phyloP scores from a whole-genome alignment of 495 filamentous ascomycete species.

The Penicillium atrosanguineum region DNA sequence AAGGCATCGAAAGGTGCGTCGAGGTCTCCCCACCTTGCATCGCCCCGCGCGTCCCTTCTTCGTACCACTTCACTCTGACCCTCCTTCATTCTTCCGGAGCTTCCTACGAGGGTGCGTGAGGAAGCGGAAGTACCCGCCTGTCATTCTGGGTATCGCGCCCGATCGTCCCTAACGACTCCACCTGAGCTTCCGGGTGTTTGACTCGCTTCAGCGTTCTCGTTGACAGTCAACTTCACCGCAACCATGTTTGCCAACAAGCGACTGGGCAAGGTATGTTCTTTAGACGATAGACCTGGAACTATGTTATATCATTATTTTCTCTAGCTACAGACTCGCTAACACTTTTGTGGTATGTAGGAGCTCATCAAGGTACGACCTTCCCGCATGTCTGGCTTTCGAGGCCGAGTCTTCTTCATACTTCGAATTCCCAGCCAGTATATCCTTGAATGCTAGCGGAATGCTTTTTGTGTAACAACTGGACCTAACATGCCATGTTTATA shows the following conservation, averaged over 20 bases:
- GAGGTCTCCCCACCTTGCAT: constrained; percentile 12
- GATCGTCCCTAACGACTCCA: not conserved
- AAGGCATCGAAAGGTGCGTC: too few species aligned
- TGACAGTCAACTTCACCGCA: not conserved
- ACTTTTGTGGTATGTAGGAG: constrained; percentile 23
- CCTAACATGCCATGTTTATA: constrained; percentile 9
- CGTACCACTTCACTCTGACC: constrained; percentile 1
- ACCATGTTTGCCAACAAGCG: constrained; percentile 48
- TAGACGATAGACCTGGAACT: not conserved
- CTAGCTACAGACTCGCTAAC: constrained; percentile 2
- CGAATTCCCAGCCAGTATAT: not conserved
- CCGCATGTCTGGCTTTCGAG: not conserved
- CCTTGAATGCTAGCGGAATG: not conserved
- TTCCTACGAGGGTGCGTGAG: not conserved
- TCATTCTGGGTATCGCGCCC: not conserved
- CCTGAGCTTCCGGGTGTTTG: not conserved
- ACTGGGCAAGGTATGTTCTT: constrained; percentile 42
- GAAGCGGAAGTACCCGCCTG: not conserved
- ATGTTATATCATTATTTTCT: not conserved
- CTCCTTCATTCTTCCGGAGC: not conserved
- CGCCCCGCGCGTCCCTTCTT: not conserved
- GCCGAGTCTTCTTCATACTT: not conserved
- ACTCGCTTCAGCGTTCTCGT: not conserved
- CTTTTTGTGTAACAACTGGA: not conserved
- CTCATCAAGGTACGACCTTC: constrained; percentile 37